Evolutionary conservation across 345 rosid genomes (phyloP).

Genomic region (Draba incana): DNA sequence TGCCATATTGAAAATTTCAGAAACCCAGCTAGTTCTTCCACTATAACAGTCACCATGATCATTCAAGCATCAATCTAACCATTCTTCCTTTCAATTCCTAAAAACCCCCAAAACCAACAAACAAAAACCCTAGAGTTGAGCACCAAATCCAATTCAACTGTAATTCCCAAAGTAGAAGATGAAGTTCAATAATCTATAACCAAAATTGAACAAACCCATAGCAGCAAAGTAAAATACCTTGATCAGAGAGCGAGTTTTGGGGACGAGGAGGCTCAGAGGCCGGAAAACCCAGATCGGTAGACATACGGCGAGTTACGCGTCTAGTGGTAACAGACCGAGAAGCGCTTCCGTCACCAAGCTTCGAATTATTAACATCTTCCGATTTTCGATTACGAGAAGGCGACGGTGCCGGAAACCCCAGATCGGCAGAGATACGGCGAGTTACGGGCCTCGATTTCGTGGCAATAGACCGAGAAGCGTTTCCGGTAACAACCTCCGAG

Average conservation of each 20-base stretch:
- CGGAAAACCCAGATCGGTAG: constrained; percentile 31
- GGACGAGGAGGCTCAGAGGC: constrained; percentile 37
- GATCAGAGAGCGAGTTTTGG: constrained; percentile 10
- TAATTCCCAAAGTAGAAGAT: constrained; percentile 7
- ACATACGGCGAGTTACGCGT: constrained; percentile 35
- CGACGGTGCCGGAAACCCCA: constrained; percentile 20
- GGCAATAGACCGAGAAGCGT: constrained; percentile 18
- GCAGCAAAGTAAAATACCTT: constrained; percentile 22
- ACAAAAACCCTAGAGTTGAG: constrained; percentile 35
- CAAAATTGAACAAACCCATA: constrained; percentile 13
- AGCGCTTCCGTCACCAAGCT: not conserved
- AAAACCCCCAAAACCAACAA: not conserved
- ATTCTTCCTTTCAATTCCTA: not conserved
- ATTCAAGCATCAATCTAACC: constrained; percentile 11
- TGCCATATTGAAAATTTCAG: not conserved
- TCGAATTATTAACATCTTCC: constrained; percentile 1
- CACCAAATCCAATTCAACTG: constrained; percentile 22
- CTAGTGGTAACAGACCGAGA: constrained; percentile 9
- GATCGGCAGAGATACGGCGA: constrained; percentile 35
- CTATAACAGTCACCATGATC: constrained; percentile 1
- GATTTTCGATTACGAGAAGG: constrained; percentile 25
- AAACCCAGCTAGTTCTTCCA: constrained; percentile 1
- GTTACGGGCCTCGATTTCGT: constrained; percentile 10
- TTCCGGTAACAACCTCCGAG: not conserved
- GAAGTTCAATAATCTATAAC: not conserved